A percentile compares a stretch with the other conserved stretches of the same genome.
These are phyloP conservation scores for Borovskyia barvae DNA, from an alignment of 208 protist genomes.

Conservation along the genomic window DNA sequence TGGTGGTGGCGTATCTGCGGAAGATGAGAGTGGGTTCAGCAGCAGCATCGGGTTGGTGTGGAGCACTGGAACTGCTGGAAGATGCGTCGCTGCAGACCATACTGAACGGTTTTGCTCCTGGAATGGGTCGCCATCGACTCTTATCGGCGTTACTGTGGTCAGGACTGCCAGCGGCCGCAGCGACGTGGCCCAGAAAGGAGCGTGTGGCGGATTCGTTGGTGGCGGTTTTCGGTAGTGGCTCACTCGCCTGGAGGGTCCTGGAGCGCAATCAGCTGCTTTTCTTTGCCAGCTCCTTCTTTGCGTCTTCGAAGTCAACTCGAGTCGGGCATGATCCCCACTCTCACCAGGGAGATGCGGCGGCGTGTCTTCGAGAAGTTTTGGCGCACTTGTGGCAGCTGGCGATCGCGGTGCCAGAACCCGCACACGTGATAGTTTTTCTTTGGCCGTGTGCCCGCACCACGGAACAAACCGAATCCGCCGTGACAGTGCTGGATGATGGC, in stretches of 20 bases:
- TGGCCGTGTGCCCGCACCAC: no score
- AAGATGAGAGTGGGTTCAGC: constrained; percentile 29
- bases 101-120: constrained; percentile 33
- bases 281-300: background rate
- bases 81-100: constrained; percentile 8
- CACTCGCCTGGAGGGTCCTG: constrained; percentile 64
- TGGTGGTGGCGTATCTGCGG: constrained; percentile 13
- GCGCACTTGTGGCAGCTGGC: constrained; percentile 18
- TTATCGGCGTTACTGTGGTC: constrained; percentile 60
- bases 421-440: background rate
- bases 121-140: constrained; percentile 36
- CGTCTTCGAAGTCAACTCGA: no score
- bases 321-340: background rate
- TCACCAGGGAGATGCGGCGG: background rate
- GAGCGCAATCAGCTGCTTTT: constrained; percentile 29
- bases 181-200: background rate
- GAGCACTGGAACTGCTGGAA: constrained; percentile 34
- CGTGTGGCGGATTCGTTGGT: background rate
- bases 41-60: constrained; percentile 34
- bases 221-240: constrained; percentile 51
- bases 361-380: constrained; percentile 3
- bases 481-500: no score
- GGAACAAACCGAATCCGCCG: no score
- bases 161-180: constrained; percentile 18
- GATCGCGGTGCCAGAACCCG: constrained; percentile 11